Conservation (phyloP, 805 yeast species). For the Yarrowia divulgata region DNA sequence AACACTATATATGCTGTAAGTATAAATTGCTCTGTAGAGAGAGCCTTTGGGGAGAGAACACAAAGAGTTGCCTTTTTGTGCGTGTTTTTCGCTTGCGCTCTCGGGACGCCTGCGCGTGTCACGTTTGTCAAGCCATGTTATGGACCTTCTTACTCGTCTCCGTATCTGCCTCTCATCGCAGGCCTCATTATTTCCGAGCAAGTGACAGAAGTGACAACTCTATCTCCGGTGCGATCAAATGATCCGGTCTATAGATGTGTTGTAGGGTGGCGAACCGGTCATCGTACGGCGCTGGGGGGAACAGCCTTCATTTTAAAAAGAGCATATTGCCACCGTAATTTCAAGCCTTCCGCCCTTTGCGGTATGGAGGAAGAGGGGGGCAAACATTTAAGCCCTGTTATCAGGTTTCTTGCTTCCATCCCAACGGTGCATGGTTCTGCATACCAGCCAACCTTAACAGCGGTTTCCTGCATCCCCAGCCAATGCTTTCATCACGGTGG, state of each 20-base stretch:
- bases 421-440: conserved; percentile 27
- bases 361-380: conserved; percentile 6
- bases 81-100: conserved; percentile 9
- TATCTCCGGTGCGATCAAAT: conserved; percentile 29
- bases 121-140: not conserved
- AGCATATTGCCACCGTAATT: conserved; percentile 8
- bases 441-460: conserved; percentile 13
- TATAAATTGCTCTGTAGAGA: conserved; percentile 13
- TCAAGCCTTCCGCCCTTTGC: not conserved
- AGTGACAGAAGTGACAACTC: not conserved
- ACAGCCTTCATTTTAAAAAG: not conserved
- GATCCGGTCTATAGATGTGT: not conserved
- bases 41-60: not conserved
- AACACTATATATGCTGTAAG: conserved; percentile 23
- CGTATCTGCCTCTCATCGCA: too few relatives aligned
- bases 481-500: conserved; percentile 36
- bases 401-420: conserved; percentile 34
- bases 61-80: too few relatives aligned
- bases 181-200: conserved; percentile 12
- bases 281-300: not conserved
- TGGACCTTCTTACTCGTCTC: too few relatives aligned
- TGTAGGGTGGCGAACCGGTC: not conserved
- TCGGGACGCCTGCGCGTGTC: conserved; percentile 1
- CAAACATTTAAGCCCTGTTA: conserved; percentile 28
- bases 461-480: conserved; percentile 16